Base-by-base conservation (phyloP, 768 basidiomycete species). In the Coprinopsis marcescibilis region DNA sequence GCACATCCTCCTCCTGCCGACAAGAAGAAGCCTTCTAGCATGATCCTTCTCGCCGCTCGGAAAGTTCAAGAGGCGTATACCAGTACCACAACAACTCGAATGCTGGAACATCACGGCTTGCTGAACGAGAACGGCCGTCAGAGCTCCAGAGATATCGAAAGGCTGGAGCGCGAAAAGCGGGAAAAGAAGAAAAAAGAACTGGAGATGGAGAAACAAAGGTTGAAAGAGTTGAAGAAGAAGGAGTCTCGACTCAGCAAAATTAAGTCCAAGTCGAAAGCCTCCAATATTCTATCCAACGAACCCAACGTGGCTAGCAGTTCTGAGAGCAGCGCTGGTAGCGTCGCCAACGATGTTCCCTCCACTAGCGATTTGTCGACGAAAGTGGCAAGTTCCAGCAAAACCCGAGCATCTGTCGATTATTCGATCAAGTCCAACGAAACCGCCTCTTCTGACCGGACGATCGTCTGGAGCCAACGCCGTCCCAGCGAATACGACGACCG, bases 21-120 rank as follows among this genome's bases (percentile, higher is more conserved):
- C 20, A 55, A 55, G 26, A 62, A 67, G 53, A 66, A 66, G 53
- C 45, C 60, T 4, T 62, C 65, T 17, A 68, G 61, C 30, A 75
- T 75, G 71, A 81, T 89, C 45, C 64, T 91, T 52, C 65, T 90
- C 11, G 86, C 84, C 14, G 78, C 84, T 25, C 77, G 78, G 56
- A 76, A 74, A 51, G 86, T 89, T n/a, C 88, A 90, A 54, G 78
- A 80, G 56, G 80, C 83, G 13, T 89, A 77, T 55, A 88, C 85
- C 14, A 87, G 78, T 55, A 89, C 86, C 14, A 80, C 73, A 26
- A 83, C 85, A 15, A 86, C 83, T 4, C 71, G 77, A 39, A 80
- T 78, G 57, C 69, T 88, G 27, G 76, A 76, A 51, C 77, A 81
- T 0, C 81, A 87, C 55, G 84, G 84, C 8, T 61, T 86, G 20